These are phyloP conservation scores for Teratosphaeriaceae sp. DNA, from an alignment of 2,329 filamentous ascomycete genomes.

Conservation along the genomic window DNA sequence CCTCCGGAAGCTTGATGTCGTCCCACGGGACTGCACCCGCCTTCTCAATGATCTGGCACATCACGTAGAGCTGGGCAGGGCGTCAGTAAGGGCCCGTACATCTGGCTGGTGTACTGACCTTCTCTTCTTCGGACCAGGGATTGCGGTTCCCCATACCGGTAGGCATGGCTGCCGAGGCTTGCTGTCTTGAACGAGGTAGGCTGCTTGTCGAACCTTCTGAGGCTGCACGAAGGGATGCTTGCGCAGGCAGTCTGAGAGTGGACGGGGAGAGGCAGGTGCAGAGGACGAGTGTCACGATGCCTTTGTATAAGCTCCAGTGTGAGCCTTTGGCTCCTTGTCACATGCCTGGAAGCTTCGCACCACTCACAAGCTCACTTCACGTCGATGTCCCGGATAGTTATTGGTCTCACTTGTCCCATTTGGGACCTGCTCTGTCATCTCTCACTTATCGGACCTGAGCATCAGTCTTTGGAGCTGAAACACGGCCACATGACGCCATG, in stretches of 20 bases:
- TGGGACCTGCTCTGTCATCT: too few relatives aligned
- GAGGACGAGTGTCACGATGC: background rate
- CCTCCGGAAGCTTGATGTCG: constrained; percentile 23
- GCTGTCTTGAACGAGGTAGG: too few relatives aligned
- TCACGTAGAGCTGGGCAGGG: constrained; percentile 16
- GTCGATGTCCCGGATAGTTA: too few relatives aligned
- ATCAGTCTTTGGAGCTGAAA: too few relatives aligned
- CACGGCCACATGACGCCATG: too few relatives aligned
- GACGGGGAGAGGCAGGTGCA: background rate
- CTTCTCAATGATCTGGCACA: constrained; percentile 25
- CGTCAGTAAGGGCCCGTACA: too few relatives aligned
- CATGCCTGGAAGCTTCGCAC: background rate
- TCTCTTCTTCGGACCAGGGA: constrained; percentile 28
- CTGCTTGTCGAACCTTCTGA: too few relatives aligned
- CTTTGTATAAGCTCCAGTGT: background rate
- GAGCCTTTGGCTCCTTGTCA: background rate
- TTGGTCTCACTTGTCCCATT: too few relatives aligned
- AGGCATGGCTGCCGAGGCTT: too few relatives aligned
- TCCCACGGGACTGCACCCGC: constrained; percentile 23
- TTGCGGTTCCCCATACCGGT: constrained; percentile 11
- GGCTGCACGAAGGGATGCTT: background rate
- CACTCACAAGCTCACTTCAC: background rate
- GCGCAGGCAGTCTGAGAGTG: background rate
- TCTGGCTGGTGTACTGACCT: constrained; percentile 20
- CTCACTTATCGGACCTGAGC: too few relatives aligned